Evolutionary conservation across 371 early-diverging fungal species (phyloP), one percentile per base, ranked within the genome.

Genomic region (Rhizomucor miehei): DNA sequence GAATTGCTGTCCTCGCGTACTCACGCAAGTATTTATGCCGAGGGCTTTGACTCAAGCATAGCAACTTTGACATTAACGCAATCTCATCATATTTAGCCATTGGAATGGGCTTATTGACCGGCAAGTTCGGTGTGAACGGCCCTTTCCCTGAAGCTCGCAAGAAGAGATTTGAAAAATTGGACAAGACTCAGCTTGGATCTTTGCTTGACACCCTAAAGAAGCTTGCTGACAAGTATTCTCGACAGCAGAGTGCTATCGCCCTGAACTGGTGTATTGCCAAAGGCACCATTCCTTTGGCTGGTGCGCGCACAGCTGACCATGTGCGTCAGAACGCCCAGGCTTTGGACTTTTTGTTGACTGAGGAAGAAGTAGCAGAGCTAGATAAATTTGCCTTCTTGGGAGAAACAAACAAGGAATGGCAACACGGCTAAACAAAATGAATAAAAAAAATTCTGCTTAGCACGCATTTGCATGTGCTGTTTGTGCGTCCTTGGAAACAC

Each of bases 1-100:
- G 82, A 21, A 65, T 84, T 35, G 79, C 77, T n/a, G 73, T 84
- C 35, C 59, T 84, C 35, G 77, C 85, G 14, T 84, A 79, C 61
- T 81, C 81, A 24, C 79, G 82, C 62, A 67, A 68, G 61, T 48
- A 20, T 25, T 25, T 16, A 21, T 16, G 24, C 21, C n/a, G 29
- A 29, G 29, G 8, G 35, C 47, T 35, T 50, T 20, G 13, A 2
- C 39, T 17, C 24, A 29, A 40, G 5, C 6, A 41, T 40, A 2
- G n/a, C 13, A 17, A 24, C 14, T 39, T 35, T 52, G 19, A 54
- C 8, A 29, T 29, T 29, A 29, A 29, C 19, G 36, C 14, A 8
- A 1, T 39, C n/a, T 1, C 13, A 44, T 41, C 39, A 29, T 12
- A 36, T 9, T 14, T 54, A 73, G 69, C 71, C 8, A 43, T 69